phyloP scores from a whole-genome alignment of 768 basidiomycete species.

The Hericium coralloides region DNA sequence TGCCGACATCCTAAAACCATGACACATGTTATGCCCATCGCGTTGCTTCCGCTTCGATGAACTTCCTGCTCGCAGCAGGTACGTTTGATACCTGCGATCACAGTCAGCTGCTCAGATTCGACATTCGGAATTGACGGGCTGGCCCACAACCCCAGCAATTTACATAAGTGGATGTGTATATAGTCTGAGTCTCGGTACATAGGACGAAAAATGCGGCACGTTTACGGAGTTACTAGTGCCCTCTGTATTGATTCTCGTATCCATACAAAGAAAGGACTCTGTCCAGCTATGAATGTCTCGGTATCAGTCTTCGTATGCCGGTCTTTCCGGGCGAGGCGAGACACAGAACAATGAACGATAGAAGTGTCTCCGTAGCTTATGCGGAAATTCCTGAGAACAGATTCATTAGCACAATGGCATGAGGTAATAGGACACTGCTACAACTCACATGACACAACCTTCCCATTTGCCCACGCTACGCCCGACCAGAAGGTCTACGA shows the following conservation, averaged over 20 bases:
- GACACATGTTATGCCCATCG: neutral
- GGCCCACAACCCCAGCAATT: too few species aligned
- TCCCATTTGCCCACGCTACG: slow-evolving; percentile 69
- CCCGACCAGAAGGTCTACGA: slow-evolving; percentile 63
- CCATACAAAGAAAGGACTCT: slow-evolving; percentile 44
- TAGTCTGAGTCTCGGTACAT: too few species aligned
- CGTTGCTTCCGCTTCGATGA: neutral
- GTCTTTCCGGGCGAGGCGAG: slow-evolving; percentile 35
- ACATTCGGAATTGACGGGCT: too few species aligned
- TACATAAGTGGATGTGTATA: too few species aligned
- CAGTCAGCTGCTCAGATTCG: too few species aligned
- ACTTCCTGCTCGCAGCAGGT: neutral
- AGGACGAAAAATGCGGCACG: too few species aligned
- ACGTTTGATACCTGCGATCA: too few species aligned
- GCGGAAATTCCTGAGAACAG: slow-evolving; percentile 50
- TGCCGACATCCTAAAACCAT: neutral
- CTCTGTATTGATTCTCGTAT: slow-evolving; percentile 25
- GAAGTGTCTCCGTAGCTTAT: slow-evolving; percentile 44
- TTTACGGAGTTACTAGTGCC: neutral
- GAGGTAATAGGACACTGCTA: neutral
- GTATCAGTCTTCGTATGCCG: slow-evolving; percentile 31
- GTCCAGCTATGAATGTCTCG: slow-evolving; percentile 30
- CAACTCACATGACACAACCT: slow-evolving; percentile 61
- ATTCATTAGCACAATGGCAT: neutral
- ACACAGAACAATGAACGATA: slow-evolving; percentile 49